These are phyloP conservation scores for Alternaria sp. DNA, from an alignment of 2,329 filamentous ascomycete genomes.

Conservation along the genomic window DNA sequence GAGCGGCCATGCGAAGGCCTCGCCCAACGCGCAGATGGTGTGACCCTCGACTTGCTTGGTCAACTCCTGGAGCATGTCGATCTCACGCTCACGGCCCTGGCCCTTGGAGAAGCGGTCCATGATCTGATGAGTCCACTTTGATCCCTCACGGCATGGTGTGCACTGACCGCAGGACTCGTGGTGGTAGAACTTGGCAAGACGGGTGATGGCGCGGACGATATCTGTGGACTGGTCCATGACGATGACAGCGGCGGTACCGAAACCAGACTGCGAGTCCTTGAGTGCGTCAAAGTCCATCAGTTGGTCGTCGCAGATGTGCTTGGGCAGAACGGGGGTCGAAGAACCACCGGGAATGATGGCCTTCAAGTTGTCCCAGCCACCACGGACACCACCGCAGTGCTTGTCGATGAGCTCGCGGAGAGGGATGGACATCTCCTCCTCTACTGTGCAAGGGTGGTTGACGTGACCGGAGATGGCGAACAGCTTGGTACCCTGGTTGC, in stretches of 20 bases:
- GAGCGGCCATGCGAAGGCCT: conserved; percentile 98
- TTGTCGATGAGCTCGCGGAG: conserved; percentile 95
- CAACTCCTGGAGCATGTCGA: conserved; percentile 98
- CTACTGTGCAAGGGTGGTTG: conserved; percentile 97
- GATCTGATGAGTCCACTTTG: conserved; percentile 99
- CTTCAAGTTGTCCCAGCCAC: conserved; percentile 96
- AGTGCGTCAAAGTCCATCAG: conserved; percentile 99
- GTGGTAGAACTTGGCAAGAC: conserved; percentile 95
- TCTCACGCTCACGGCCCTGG: conserved; percentile 85
- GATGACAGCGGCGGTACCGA: conserved; percentile 96
- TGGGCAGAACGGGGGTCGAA: conserved; percentile 94
- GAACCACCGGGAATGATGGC: conserved; percentile 96
- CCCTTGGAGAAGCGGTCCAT: conserved; percentile 96
- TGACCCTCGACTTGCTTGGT: conserved; percentile 99
- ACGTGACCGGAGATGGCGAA: conserved; percentile 98
- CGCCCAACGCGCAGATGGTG: conserved; percentile 96
- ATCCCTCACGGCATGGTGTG: conserved; percentile 98
- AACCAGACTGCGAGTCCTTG: conserved; percentile 96
- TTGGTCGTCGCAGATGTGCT: conserved; percentile 88
- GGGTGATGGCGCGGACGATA: conserved; percentile 90
- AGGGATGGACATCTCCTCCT: conserved; percentile 99
- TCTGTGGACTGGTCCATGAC: conserved; percentile 99
- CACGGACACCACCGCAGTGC: conserved; percentile 95
- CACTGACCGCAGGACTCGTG: conserved; percentile 99
- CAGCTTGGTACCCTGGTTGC: conserved; percentile 96